phyloP scores from a whole-genome alignment of 805 yeast genomes.

The Torulaspora franciscae region DNA sequence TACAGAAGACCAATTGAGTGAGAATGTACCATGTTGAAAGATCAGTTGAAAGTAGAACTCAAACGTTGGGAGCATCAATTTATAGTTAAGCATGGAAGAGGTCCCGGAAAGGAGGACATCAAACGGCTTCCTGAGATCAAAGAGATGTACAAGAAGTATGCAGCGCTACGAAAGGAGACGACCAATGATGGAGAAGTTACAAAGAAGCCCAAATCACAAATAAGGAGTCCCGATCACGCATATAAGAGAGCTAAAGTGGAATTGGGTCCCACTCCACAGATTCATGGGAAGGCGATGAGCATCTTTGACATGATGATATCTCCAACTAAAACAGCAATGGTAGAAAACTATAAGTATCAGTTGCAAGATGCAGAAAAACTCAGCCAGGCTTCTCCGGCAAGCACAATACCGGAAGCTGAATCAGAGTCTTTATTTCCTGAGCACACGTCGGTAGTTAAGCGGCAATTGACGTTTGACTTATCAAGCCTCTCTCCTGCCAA shows the following conservation, averaged over 20 bases:
- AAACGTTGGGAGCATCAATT: conserved; percentile 55
- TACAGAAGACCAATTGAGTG: background rate
- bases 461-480: conserved; percentile 22
- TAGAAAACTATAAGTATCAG: background rate
- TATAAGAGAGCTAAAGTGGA: conserved; percentile 31
- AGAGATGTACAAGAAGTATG: conserved; percentile 35
- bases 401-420: conserved; percentile 1
- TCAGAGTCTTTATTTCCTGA: background rate
- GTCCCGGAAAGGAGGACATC: conserved; percentile 47
- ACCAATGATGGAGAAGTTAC: background rate
- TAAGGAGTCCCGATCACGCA: conserved; percentile 18
- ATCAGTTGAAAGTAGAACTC: conserved; percentile 40
- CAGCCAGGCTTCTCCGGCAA: conserved; percentile 13
- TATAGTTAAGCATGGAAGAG: conserved; percentile 36
- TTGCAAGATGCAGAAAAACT: conserved; percentile 2
- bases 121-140: conserved; percentile 38
- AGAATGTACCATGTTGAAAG: conserved; percentile 10
- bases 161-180: conserved; percentile 24
- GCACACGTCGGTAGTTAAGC: conserved; percentile 8
- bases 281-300: conserved; percentile 69
- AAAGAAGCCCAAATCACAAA: background rate
- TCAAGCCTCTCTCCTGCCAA: conserved; percentile 23
- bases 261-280: conserved; percentile 85
- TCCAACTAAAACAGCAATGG: conserved; percentile 20
- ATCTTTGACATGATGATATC: conserved; percentile 54